These are phyloP conservation scores for Trichoderma orchidacearum DNA, from an alignment of 495 filamentous ascomycete species.

Conservation along the genomic window DNA sequence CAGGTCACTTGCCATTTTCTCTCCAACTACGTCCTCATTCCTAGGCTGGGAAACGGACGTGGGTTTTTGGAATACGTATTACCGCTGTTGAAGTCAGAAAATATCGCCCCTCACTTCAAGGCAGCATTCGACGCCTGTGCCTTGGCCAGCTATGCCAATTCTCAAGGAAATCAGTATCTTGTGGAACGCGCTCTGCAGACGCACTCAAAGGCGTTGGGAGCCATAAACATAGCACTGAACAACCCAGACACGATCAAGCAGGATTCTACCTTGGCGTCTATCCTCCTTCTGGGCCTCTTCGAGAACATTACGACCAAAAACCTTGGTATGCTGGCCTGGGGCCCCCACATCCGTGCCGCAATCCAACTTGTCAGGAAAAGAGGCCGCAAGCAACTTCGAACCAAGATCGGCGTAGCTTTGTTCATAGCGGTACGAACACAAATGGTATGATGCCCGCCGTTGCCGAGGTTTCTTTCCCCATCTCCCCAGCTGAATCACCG, in stretches of 20 bases:
- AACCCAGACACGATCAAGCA: slow-evolving; percentile 11
- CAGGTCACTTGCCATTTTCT: slow-evolving; percentile 41
- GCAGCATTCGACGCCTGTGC: slow-evolving; percentile 49
- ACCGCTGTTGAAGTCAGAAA: slow-evolving; percentile 34
- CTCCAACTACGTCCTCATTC: slow-evolving; percentile 39
- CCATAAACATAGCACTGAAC: slow-evolving; percentile 1
- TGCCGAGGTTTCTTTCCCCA: background rate
- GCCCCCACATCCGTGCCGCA: slow-evolving; percentile 39
- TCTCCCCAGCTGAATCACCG: background rate
- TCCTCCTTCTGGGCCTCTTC: slow-evolving; percentile 50
- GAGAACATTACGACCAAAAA: slow-evolving; percentile 40
- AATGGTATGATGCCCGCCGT: no score
- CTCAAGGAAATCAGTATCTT: slow-evolving; percentile 12
- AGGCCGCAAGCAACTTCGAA: slow-evolving; percentile 35
- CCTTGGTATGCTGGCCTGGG: slow-evolving; percentile 33
- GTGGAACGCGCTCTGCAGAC: slow-evolving; percentile 5
- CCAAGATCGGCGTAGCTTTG: slow-evolving; percentile 28
- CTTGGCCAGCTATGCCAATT: slow-evolving; percentile 37
- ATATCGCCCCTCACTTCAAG: slow-evolving; percentile 31
- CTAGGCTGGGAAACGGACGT: slow-evolving; percentile 23
- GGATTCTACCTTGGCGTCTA: slow-evolving; percentile 45
- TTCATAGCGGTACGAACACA: slow-evolving; percentile 39
- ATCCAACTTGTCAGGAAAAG: slow-evolving; percentile 38
- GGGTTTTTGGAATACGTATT: slow-evolving; percentile 46
- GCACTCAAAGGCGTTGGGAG: slow-evolving; percentile 1